Base-by-base conservation (phyloP, 2,329 filamentous ascomycete species). In the Venturia effusa region DNA sequence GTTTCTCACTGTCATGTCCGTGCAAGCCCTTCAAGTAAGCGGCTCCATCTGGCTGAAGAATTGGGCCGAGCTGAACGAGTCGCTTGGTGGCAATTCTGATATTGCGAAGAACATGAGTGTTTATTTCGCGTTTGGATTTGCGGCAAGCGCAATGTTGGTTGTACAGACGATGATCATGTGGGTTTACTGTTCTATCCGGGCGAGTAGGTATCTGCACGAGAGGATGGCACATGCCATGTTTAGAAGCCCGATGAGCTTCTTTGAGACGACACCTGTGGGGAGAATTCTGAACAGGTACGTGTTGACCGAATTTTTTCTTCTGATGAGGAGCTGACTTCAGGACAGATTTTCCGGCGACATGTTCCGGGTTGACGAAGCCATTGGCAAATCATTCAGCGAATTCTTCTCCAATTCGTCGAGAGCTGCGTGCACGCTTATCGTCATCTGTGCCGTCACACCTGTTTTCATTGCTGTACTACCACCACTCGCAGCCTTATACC, bases 111-210 rank as follows among this genome's bases (percentile, higher is more conserved):
- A 89, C 71, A 88, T 97, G 71, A 89, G 91, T 62, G 84, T 96
- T 67, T 97, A 96, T 77, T 91, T 96, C 75, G 89, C 87, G 15
- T 88, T 96, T 74, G 92, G 92, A 54, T 83, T 96, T 63, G 90
- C 91, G 24, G 85, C 88, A n/a, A 87, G 92, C 24, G 80, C 83
- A 59, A 79, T 96, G 68, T 90, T 92, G 1, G 89, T 96, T 51
- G 70, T 92, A 37, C 92, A 96, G 76, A 96, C 92, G 8, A 77
- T 96, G 68, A 89, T 96, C 67, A 80, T 96, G 41, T 96, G 92
- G 92, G 96, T 97, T 68, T 96, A 96, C 77, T 96, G 92, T 77
- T 96, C 92, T 4, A 96, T 97, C 41, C 66, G 88, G 84, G 92
- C 92, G 48, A 95, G 91, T 13, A 84, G 91, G 67, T 96, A 96